Evolutionary conservation across 495 filamentous ascomycete species (phyloP), one percentile per base, ranked within the genome.

Genomic region (Astrocystis sublimbata): DNA sequence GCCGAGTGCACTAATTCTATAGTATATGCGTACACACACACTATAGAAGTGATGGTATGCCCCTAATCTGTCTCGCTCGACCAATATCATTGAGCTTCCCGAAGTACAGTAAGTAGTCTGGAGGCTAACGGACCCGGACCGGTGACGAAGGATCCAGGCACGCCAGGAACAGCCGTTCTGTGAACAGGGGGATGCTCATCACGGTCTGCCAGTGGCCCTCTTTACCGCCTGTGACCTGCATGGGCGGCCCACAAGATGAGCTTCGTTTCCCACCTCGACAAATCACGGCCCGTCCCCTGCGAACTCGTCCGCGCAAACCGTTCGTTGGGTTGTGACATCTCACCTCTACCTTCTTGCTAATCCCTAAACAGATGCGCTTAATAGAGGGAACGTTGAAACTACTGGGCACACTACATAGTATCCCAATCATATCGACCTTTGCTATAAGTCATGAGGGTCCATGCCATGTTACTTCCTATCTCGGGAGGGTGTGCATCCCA

Each of bases 221-320:
- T 45, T 58, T 58, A 30, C 40, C 55, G 55, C 55, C 55, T 26
- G 30, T 36, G 40, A 58, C 55, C 55, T 58, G 42, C 41, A 58
- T 31, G 6, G 35, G 2, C 15, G 41, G 41, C 41, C 55, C 41
- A 58, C 55, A 35, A 12, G 40, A 36, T 24, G 8, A 45, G 54
- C 55, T 58, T 47, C 7, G 26, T 58, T 46, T 47, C 28, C 40
- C 17, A 46, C 15, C 13, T 46, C 40, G 41, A 46, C 55, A 47
- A 58, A 58, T 58, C 40, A 46, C 24, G 19, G 8, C 1, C 42
- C 31, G 6, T 5, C 5, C 10, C 35, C 21, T 23, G 52, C 17
- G 13, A 33, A 36, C n/a, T 7, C 26, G 6, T 36, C 41, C 23
- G 28, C 24, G 17, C 15, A 26, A 55, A 8, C 42, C 35, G 52